Base-by-base conservation (phyloP, 2,329 filamentous ascomycete genomes). In the Cercospora sp. region DNA sequence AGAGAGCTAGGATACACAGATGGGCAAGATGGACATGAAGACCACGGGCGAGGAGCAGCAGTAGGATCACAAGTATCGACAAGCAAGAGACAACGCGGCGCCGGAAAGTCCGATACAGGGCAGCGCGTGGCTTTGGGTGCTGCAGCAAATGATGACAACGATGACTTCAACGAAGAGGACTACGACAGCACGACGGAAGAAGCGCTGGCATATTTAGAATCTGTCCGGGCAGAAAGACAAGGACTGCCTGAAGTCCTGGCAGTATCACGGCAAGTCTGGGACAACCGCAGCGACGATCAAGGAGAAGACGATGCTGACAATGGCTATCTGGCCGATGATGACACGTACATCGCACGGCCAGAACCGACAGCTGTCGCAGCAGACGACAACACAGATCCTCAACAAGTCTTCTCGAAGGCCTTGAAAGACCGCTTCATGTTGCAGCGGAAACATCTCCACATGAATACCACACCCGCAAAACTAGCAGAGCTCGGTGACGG, bases 291-390 rank as follows among this genome's bases (percentile, higher is more conserved):
- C n/a, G 26, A 55, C 28, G 60, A 48, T 12, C 62, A 62, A 13
- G 67, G 72, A 51, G 72, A 77, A 51, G 75, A 75, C 13, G 76
- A 77, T 28, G 75, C 81, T 63, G 75, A 79, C 20, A 73, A 76
- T 36, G 82, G 86, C 51, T 88, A 88, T 74, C 89, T 87, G 75
- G 95, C 92, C 77, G 82, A 88, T 16, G 91, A 96, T 72, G 93
- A 93, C 60, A 91, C 92, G 42, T 97, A 93, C 77, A 87, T 90
- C 26, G 91, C 89, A 3, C 83, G 85, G 2, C 84, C 87, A 0
- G 80, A 83, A 12, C 72, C 77, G 18, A 74, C 79, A 30, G 68
- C 77, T 20, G n/a, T 64, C 12, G 67, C 74, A 1, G 69, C 73
- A 9, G 75, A 76, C 10, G 76, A 78, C 60, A 16, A 51, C 23